Conservation (phyloP, 352 stramenopile genomes). For the Globisporangium acanthophoron region DNA sequence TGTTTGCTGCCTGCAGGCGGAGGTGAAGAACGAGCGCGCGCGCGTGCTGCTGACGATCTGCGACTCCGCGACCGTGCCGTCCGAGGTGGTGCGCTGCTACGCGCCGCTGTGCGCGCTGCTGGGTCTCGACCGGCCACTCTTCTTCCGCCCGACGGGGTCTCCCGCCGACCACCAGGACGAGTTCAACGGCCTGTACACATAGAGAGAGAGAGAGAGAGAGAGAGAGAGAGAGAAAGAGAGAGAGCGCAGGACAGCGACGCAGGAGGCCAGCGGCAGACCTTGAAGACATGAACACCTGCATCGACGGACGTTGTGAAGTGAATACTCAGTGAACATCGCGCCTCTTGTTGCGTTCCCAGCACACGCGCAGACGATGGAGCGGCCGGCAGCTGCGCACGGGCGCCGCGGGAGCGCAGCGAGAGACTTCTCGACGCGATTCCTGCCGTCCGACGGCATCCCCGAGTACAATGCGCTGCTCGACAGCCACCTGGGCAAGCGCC, state of each 20-base stretch:
- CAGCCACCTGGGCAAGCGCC: conserved; percentile 46
- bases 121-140: conserved; percentile 32
- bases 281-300: too few species aligned
- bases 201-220: conserved; percentile 9
- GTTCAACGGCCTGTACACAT: conserved; percentile 58
- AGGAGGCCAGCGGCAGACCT: too few species aligned
- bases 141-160: conserved; percentile 17
- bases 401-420: neutral
- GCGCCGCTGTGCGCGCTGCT: conserved; percentile 29
- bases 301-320: too few species aligned
- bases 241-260: too few species aligned
- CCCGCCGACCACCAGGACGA: conserved; percentile 10
- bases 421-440: conserved; percentile 57
- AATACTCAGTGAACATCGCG: too few species aligned
- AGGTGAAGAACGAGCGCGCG: conserved; percentile 44
- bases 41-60: conserved; percentile 52
- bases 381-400: too few species aligned
- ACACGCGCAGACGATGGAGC: too few species aligned
- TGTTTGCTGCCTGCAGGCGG: conserved; percentile 23
- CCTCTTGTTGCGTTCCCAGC: too few species aligned
- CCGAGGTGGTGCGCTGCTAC: conserved; percentile 45
- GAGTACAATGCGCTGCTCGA: conserved; percentile 72
- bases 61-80: conserved; percentile 28
- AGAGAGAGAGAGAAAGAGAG: too few species aligned
- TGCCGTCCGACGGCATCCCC: conserved; percentile 59